Base-by-base conservation (phyloP, 164 flowering plant genomes). In the Paratinospora sagittata region DNA sequence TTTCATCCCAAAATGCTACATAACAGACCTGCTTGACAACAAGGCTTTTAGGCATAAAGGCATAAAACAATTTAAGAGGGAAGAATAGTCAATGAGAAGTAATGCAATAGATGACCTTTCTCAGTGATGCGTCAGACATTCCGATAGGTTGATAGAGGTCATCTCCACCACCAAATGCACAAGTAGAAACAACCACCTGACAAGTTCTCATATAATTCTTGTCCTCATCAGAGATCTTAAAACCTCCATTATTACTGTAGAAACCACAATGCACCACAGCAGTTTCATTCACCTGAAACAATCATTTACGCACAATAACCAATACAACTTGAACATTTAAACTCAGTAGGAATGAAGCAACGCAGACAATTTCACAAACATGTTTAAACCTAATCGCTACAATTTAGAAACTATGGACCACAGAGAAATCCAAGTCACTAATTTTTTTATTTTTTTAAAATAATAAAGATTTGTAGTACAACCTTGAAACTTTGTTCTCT, bases 161-260 rank as follows among this genome's bases (percentile, higher is more conserved):
- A 84, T 95, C 97, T 57, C 99, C 99, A 72, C 99, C 99, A 71
- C 99, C 99, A 87, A 95, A 95, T 74, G 98, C 85, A 84, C 99
- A 95, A 43, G 99, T 95, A 64, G 96, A 91, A 24, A 95, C 92
- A 71, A 90, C 99, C 76, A 82, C 89, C 75, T 82, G 70, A 82
- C 99, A 95, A 30, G 78, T 79, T 78, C 78, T 70, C 96, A 92
- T 82, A 79, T 77, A 95, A 36, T 39, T 66, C 74, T 82, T 87
- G 76, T 95, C 97, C 74, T 89, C 90, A 24, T 85, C 87, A 47
- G 97, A 89, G 47, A 92, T 80, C 78, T 77, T 85, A 79, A 90
- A 95, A 1, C 99, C 98, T 49, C 99, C 98, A 69, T 78, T 82
- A 67, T 88, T 88, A 82, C 87, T 86, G 82, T 85, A 90, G 84